Conservation (phyloP, 257 asterid species). For the Nicotiana tomentosiformis region DNA sequence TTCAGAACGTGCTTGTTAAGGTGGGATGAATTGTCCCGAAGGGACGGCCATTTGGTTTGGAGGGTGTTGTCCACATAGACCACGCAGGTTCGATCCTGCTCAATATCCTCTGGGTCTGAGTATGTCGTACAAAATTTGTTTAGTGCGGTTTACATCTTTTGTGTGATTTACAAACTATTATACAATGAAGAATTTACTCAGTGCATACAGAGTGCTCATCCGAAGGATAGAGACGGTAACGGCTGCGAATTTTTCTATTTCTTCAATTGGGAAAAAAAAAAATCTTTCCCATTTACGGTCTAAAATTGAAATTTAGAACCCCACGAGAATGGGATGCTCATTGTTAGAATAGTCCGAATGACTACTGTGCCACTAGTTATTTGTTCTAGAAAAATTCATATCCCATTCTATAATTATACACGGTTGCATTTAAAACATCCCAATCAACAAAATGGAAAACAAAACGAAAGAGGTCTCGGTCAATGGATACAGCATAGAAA, state of each 20-base stretch:
- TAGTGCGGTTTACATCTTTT: too few relatives aligned
- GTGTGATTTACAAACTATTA: too few relatives aligned
- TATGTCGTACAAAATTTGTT: rapidly evolving
- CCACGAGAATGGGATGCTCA: conserved; percentile 12
- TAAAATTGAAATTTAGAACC: background rate
- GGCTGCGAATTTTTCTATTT: background rate
- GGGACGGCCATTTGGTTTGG: too few relatives aligned
- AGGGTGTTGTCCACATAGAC: too few relatives aligned
- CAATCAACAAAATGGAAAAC: background rate
- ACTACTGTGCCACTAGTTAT: background rate
- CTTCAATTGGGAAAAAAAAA: background rate
- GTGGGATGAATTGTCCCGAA: conserved; percentile 5
- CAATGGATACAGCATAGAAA: background rate
- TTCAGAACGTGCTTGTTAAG: conserved; percentile 40
- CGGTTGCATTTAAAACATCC: background rate
- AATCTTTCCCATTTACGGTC: conserved; percentile 2
- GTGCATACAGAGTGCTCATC: too few relatives aligned
- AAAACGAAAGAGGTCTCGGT: background rate
- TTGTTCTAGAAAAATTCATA: background rate
- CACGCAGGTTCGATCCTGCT: too few relatives aligned
- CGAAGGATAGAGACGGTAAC: rapidly evolving
- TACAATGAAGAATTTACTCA: too few relatives aligned
- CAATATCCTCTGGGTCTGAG: too few relatives aligned
- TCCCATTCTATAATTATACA: background rate
- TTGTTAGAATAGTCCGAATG: background rate